Evolutionary conservation across 1,139 yeast genomes (phyloP).

Genomic region (Groenewaldozyma sp.): DNA sequence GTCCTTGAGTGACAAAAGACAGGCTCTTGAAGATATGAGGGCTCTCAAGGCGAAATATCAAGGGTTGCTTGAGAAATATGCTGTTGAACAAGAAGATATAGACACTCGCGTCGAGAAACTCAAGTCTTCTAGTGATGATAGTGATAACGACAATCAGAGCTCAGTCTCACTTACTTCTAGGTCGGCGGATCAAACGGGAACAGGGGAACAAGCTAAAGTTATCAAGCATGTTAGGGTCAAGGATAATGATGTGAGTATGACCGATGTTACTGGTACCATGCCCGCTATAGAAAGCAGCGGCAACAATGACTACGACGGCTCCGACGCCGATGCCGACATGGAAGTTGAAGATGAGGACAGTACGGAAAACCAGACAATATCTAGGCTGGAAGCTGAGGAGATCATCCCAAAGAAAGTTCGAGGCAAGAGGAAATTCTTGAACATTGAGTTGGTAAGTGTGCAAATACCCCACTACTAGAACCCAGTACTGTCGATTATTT

Average conservation of each 20-base stretch:
- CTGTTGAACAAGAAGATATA: not conserved
- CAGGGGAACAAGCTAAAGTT: too few relatives aligned
- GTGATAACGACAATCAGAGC: too few relatives aligned
- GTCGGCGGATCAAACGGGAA: too few relatives aligned
- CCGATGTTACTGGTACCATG: not conserved
- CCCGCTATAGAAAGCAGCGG: not conserved
- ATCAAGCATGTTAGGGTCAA: too few relatives aligned
- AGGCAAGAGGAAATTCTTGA: not conserved
- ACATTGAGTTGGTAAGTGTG: slow-evolving; percentile 3
- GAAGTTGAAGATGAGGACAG: not conserved
- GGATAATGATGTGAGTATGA: not conserved
- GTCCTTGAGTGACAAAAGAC: slow-evolving; percentile 7
- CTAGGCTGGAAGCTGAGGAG: not conserved
- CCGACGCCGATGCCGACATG: not conserved
- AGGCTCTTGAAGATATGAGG: not conserved
- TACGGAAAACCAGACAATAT: not conserved
- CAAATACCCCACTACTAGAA: not conserved
- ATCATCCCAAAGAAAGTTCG: not conserved
- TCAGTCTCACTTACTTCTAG: too few relatives aligned
- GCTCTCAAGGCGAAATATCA: not conserved
- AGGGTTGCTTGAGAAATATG: not conserved
- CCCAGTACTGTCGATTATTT: not conserved
- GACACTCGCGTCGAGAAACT: not conserved
- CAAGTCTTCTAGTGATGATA: too few relatives aligned
- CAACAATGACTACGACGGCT: not conserved